Conservation (phyloP, 805 yeast species). For the Naumovozyma castellii region DNA sequence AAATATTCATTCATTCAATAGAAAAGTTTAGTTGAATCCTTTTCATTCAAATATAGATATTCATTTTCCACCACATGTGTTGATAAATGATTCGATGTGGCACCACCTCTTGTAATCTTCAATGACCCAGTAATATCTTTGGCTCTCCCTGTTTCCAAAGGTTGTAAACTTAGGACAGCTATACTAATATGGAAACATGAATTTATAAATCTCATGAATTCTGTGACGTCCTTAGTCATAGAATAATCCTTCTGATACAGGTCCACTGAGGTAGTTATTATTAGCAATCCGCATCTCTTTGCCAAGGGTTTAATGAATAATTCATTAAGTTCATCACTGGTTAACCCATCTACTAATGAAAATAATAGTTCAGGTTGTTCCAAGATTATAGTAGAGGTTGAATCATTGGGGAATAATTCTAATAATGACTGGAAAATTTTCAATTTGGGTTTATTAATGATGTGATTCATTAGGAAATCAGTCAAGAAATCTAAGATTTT, state of each 20-base stretch:
- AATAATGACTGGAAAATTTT: conserved; percentile 61
- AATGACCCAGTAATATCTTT: conserved; percentile 71
- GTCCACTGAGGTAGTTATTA: conserved; percentile 19
- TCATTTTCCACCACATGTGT: conserved; percentile 45
- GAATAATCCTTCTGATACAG: conserved; percentile 6
- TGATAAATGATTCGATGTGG: conserved; percentile 20
- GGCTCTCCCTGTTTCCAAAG: conserved; percentile 73
- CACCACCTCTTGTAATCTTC: conserved; percentile 48
- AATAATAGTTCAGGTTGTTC: conserved; percentile 29
- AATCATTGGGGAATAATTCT: conserved; percentile 43
- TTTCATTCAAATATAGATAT: conserved; percentile 49
- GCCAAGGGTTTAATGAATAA: conserved; percentile 20
- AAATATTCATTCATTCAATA: conserved; percentile 11
- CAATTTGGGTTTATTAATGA: conserved; percentile 54
- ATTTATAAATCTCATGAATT: conserved; percentile 19
- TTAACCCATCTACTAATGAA: conserved; percentile 18
- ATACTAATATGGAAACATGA: conserved; percentile 19
- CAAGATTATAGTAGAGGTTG: conserved; percentile 14
- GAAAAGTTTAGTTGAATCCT: conserved; percentile 40
- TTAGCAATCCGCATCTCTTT: conserved; percentile 18
- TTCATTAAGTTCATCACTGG: conserved; percentile 21
- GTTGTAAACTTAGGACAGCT: conserved; percentile 42
- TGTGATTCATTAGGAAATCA: conserved; percentile 35
- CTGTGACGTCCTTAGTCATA: conserved; percentile 16
- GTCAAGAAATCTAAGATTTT: conserved; percentile 39